Base-by-base conservation (phyloP, 2,329 filamentous ascomycete genomes). In the Fusarium sp. region DNA sequence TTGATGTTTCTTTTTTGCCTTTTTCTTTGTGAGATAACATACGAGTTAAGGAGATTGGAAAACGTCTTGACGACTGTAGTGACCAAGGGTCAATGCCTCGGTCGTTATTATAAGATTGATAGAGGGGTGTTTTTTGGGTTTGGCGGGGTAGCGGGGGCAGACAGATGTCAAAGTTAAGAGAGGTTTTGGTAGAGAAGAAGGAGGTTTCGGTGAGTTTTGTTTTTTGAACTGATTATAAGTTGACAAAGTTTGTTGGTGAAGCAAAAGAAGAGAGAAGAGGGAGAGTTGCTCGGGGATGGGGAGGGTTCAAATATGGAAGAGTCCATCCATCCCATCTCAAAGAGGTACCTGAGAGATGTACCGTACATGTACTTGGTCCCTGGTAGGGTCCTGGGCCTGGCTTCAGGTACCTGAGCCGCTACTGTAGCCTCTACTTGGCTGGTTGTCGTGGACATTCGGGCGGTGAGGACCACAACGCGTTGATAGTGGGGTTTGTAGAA, bases 1-100 rank as follows among this genome's bases (percentile, higher is more conserved):
- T 59, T 61, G 51, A 32, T 30, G 40, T 43, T 14, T 30, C 12
- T 18, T 18, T 34, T 55, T 34, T 49, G 32, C 32, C 10, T 41
- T 25, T 32, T 59, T 32, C 27, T 23, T 37, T 43, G 4, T 23
- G 32, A 50, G 34, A 20, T 74, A 20, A 80, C 93, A 82, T 88
- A 97, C 94, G 94, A 97, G 89, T 96, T 96, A 76, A 98, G 91
- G 78, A 97, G 92, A 86, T 97, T 98, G 87, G 94, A 95, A 91
- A 97, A 98, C 94, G 93, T 97, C 85, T 93, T 97, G 93, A 88
- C 91, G 90, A 83, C 81, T 82, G 78, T 69, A 74, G 82, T 83
- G 90, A 92, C 84, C 89, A 89, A 82, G 79, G 77, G 66, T 75
- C 71, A 57, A 76, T 70, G 75, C 79, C 85, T 87, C 86, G 87